A percentile compares a stretch with the other conserved stretches of the same genome.
These are phyloP conservation scores for Chenopodium berlandieri DNA, from an alignment of 148 eudicot genomes.

Conservation along the genomic window DNA sequence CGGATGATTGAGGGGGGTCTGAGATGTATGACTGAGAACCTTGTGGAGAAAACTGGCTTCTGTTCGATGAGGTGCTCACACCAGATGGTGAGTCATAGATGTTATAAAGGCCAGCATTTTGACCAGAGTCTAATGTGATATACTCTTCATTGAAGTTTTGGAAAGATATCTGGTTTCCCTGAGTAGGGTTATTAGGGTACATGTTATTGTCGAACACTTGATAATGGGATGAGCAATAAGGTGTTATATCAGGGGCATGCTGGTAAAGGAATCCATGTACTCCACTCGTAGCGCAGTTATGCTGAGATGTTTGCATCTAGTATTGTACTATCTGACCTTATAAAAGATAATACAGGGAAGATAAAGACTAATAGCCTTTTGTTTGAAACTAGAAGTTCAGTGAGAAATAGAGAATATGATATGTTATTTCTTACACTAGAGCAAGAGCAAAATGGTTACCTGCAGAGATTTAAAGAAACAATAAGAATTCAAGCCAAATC, in stretches of 20 bases:
- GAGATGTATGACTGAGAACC: conserved; percentile 64
- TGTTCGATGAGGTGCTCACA: conserved; percentile 60
- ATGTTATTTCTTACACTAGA: background rate
- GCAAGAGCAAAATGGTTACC: background rate
- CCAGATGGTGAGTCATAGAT: conserved; percentile 53
- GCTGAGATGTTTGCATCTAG: conserved; percentile 67
- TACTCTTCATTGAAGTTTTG: conserved; percentile 45
- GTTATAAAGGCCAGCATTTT: conserved; percentile 32
- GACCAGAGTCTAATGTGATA: conserved; percentile 71
- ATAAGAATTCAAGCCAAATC: background rate
- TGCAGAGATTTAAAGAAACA: conserved; percentile 6
- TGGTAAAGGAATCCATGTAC: conserved; percentile 43
- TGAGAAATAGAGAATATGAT: background rate
- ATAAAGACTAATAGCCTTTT: background rate
- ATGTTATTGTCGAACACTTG: conserved; percentile 43
- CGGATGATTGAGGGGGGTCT: conserved; percentile 57
- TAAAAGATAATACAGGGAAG: background rate
- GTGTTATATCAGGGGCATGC: conserved; percentile 38
- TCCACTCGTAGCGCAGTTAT: conserved; percentile 32
- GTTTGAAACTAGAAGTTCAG: background rate
- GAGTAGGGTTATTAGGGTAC: conserved; percentile 33
- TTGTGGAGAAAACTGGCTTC: conserved; percentile 67
- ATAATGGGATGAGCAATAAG: conserved; percentile 37
- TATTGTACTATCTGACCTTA: background rate
- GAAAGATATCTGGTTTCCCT: conserved; percentile 44